Conservation (phyloP, 805 yeast species). For the Zygotorulaspora chibaensis region DNA sequence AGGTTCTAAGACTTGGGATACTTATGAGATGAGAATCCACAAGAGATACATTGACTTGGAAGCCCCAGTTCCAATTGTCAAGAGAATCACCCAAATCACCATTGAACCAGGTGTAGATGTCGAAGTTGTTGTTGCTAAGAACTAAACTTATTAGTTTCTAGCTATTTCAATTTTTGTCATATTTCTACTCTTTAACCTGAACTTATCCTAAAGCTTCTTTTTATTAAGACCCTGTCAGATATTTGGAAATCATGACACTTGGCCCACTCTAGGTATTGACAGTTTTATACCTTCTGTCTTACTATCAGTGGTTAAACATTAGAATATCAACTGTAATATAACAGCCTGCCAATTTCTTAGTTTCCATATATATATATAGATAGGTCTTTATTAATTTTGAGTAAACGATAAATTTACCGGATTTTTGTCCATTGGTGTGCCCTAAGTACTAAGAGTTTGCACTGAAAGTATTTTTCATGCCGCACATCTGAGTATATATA, state of each 20-base stretch:
- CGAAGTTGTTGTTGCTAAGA: conserved; percentile 75
- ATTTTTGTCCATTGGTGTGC: background rate
- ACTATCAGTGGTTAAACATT: conserved; percentile 38
- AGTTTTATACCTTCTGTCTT: conserved; percentile 39
- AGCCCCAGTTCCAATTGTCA: conserved; percentile 91
- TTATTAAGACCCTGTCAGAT: background rate
- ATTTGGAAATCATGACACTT: conserved; percentile 7
- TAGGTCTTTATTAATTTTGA: too few species aligned
- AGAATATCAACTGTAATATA: conserved; percentile 3
- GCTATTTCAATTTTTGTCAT: background rate
- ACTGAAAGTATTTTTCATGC: too few species aligned
- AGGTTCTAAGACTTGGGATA: conserved; percentile 99
- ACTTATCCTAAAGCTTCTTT: conserved; percentile 2
- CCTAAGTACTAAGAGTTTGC: too few species aligned
- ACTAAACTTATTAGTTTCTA: conserved; percentile 6
- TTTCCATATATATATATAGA: background rate
- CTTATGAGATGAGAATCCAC: conserved; percentile 99
- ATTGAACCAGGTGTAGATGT: conserved; percentile 99
- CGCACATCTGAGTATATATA: too few species aligned
- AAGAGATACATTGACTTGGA: conserved; percentile 98
- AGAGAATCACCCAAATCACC: conserved; percentile 95
- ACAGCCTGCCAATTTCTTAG: background rate
- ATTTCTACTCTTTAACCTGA: conserved; percentile 1
- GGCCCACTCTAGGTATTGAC: conserved; percentile 39
- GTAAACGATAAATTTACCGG: background rate